Evolutionary conservation across 805 yeast species (phyloP).

Genomic region (Hanseniaspora mollemarum): DNA sequence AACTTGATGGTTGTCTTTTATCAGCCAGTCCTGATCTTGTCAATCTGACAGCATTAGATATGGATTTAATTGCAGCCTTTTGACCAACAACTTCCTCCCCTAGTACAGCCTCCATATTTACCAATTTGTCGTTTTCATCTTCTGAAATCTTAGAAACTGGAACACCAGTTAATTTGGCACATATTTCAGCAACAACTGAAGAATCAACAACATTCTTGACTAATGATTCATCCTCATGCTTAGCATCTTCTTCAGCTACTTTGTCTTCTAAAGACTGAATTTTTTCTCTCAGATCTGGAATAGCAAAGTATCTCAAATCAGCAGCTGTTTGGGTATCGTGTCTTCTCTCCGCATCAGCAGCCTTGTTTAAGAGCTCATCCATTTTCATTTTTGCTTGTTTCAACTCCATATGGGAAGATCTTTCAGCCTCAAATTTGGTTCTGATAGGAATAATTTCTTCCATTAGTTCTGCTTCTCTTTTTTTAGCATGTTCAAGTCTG

Average conservation of each 20-base stretch:
- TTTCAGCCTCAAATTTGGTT: conserved; percentile 75
- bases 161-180: conserved; percentile 91
- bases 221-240: conserved; percentile 50
- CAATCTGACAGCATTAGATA: conserved; percentile 85
- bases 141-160: conserved; percentile 91
- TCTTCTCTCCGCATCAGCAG: conserved; percentile 93
- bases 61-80: conserved; percentile 89
- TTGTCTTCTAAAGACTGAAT: conserved; percentile 63
- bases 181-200: conserved; percentile 91
- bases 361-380: conserved; percentile 86
- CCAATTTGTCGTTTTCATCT: conserved; percentile 86
- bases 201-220: conserved; percentile 83
- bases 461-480: conserved; percentile 68
- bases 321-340: conserved; percentile 91
- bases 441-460: conserved; percentile 77
- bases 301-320: conserved; percentile 91
- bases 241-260: conserved; percentile 65
- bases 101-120: conserved; percentile 84
- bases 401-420: conserved; percentile 81
- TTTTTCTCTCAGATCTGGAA: conserved; percentile 75
- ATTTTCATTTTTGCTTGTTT: conserved; percentile 79
- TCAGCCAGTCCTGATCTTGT: conserved; percentile 90
- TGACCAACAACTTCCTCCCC: conserved; percentile 86
- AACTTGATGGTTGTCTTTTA: conserved; percentile 93
- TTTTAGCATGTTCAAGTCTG: conserved; percentile 66